Percentiles rank a stretch among this genome's conserved stretches.
These are phyloP conservation scores for Polychaeton citri DNA, from an alignment of 2,329 filamentous ascomycete species.

Conservation along the genomic window DNA sequence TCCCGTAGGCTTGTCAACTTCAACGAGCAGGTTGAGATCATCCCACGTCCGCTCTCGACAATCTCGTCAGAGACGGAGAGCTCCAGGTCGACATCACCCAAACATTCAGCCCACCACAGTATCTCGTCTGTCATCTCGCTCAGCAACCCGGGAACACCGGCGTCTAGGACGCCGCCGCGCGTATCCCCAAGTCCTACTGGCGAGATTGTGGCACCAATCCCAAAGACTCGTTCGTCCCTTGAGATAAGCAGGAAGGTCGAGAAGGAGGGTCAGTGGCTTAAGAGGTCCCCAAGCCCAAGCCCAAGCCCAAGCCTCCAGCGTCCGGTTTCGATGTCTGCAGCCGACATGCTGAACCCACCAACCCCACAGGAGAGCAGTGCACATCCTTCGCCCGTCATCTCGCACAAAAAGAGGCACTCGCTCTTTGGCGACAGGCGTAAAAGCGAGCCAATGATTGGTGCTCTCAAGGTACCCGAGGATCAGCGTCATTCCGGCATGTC, in stretches of 20 bases:
- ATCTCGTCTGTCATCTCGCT: constrained; percentile 63
- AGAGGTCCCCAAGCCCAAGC: constrained; percentile 8
- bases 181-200: constrained; percentile 29
- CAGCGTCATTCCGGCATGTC: constrained; percentile 2
- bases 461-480: constrained; percentile 1
- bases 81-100: constrained; percentile 54
- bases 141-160: constrained; percentile 34
- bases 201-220: constrained; percentile 28
- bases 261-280: constrained; percentile 21
- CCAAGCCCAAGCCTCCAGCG: constrained; percentile 8
- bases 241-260: constrained; percentile 15
- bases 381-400: no score
- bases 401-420: constrained; percentile 47
- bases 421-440: constrained; percentile 41
- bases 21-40: constrained; percentile 71
- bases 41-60: constrained; percentile 67
- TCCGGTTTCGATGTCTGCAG: constrained; percentile 11
- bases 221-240: constrained; percentile 39
- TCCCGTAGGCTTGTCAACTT: constrained; percentile 59
- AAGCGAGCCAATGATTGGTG: constrained; percentile 24
- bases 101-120: constrained; percentile 65
- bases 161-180: constrained; percentile 27
- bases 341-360: constrained; percentile 1
- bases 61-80: constrained; percentile 76
- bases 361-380: background rate